Conservation (phyloP, 352 stramenopile genomes). For the Phytophthora constricta region DNA sequence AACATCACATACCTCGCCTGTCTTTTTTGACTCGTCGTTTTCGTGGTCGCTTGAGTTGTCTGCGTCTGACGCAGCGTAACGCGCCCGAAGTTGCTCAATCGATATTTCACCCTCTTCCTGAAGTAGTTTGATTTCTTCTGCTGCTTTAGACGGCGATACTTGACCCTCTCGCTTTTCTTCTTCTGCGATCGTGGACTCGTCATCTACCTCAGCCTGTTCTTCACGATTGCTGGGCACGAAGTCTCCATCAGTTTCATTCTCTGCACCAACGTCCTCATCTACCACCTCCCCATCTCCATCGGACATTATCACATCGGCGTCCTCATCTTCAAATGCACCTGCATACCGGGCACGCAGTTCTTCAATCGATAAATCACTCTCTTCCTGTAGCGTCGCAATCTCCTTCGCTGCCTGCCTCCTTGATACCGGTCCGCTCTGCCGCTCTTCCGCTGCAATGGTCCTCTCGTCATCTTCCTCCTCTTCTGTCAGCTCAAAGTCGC, state of each 20-base stretch:
- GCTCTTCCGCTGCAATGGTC: slow-evolving; percentile 89
- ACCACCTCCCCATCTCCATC: slow-evolving; percentile 11
- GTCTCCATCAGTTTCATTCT: slow-evolving; percentile 26
- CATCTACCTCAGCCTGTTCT: slow-evolving; percentile 65
- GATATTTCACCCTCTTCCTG: slow-evolving; percentile 93
- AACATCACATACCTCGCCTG: slow-evolving; percentile 8
- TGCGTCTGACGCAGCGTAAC: slow-evolving; percentile 43
- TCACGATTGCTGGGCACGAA: slow-evolving; percentile 28
- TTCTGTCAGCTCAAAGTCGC: slow-evolving; percentile 32
- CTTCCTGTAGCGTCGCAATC: slow-evolving; percentile 84
- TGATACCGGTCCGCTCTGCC: slow-evolving; percentile 35
- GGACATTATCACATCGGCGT: slow-evolving; percentile 3
- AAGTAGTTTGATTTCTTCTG: slow-evolving; percentile 90
- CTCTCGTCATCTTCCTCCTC: slow-evolving; percentile 86
- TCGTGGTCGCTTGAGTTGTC: slow-evolving; percentile 11
- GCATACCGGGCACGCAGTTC: slow-evolving; percentile 63
- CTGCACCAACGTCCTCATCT: slow-evolving; percentile 19
- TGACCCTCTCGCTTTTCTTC: slow-evolving; percentile 68
- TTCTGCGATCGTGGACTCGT: slow-evolving; percentile 92
- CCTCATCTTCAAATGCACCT: slow-evolving; percentile 15
- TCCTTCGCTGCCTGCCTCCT: slow-evolving; percentile 63
- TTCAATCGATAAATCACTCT: slow-evolving; percentile 94
- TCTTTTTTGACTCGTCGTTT: background rate
- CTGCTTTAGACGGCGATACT: slow-evolving; percentile 43
- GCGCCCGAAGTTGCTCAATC: slow-evolving; percentile 82